Conservation (phyloP, 1,284 basidiomycete genomes). For the Moniliella sp. region DNA sequence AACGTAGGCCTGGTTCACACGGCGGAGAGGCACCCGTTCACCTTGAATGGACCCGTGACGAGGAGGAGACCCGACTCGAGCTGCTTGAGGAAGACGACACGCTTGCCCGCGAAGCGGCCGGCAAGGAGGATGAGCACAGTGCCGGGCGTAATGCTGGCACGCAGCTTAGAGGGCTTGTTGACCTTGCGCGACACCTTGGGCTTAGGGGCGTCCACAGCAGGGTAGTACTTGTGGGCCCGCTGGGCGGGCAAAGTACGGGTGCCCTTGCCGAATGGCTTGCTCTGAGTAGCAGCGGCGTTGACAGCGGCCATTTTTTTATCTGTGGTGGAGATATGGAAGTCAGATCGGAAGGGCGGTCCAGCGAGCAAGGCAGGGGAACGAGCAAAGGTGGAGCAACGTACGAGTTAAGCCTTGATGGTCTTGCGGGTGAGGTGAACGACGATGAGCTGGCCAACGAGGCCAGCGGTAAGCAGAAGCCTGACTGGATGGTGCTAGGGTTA, state of each 20-base stretch:
- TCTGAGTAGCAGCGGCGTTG: slow-evolving; percentile 42
- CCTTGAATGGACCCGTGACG: slow-evolving; percentile 90
- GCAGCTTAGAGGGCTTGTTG: slow-evolving; percentile 48
- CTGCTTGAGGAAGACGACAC: slow-evolving; percentile 95
- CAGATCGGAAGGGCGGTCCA: no score
- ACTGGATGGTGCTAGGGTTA: no score
- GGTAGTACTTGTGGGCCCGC: slow-evolving; percentile 88
- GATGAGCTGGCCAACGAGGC: no score
- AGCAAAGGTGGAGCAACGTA: no score
- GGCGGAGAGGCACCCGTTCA: slow-evolving; percentile 95
- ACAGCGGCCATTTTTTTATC: no score
- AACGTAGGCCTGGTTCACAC: slow-evolving; percentile 97
- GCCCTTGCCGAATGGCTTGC: slow-evolving; percentile 65
- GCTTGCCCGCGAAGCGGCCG: slow-evolving; percentile 92
- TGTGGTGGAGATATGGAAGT: no score
- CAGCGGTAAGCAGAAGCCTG: no score
- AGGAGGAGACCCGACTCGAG: slow-evolving; percentile 74
- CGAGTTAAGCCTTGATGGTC: no score
- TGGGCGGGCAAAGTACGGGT: slow-evolving; percentile 60
- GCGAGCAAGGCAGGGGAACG: no score
- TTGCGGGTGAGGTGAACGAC: no score
- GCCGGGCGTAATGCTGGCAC: slow-evolving; percentile 73
- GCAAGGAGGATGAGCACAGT: slow-evolving; percentile 89
- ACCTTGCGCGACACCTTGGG: slow-evolving; percentile 82
- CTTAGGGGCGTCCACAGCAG: slow-evolving; percentile 69